These are phyloP conservation scores for Nitzschia sp. DNA, from an alignment of 108 stramenopile genomes.

Conservation along the genomic window DNA sequence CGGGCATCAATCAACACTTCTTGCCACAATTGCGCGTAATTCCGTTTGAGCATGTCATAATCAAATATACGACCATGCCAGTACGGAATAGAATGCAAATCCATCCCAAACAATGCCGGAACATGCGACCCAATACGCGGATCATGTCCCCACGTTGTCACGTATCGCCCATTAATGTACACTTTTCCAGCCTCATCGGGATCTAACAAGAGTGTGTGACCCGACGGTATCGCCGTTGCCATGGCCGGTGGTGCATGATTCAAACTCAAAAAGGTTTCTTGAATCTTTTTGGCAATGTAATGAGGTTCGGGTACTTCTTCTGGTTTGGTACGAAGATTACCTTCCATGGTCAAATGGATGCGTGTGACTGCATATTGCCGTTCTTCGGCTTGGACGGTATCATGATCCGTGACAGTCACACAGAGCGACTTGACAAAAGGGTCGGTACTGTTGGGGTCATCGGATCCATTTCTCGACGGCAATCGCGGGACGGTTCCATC, in stretches of 20 bases:
- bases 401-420: conserved; percentile 58
- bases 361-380: conserved; percentile 31
- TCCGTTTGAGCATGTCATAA: conserved; percentile 41
- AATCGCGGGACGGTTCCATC: conserved; percentile 55
- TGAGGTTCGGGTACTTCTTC: conserved; percentile 26
- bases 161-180: conserved; percentile 72
- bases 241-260: conserved; percentile 30
- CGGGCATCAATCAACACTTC: conserved; percentile 74
- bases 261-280: conserved; percentile 34
- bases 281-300: conserved; percentile 20
- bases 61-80: conserved; percentile 64
- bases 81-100: conserved; percentile 60
- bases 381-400: conserved; percentile 9
- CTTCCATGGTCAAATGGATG: conserved; percentile 50
- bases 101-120: conserved; percentile 78
- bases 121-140: conserved; percentile 48
- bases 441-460: conserved; percentile 24
- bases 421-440: conserved; percentile 59
- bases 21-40: conserved; percentile 52
- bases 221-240: conserved; percentile 55
- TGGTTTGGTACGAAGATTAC: conserved; percentile 23
- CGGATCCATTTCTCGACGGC: conserved; percentile 13
- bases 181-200: conserved; percentile 62
- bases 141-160: conserved; percentile 59
- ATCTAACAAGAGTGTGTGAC: conserved; percentile 71